These are phyloP conservation scores for Verticillium longisporum DNA, from an alignment of 2,329 filamentous ascomycete species.

Conservation along the genomic window DNA sequence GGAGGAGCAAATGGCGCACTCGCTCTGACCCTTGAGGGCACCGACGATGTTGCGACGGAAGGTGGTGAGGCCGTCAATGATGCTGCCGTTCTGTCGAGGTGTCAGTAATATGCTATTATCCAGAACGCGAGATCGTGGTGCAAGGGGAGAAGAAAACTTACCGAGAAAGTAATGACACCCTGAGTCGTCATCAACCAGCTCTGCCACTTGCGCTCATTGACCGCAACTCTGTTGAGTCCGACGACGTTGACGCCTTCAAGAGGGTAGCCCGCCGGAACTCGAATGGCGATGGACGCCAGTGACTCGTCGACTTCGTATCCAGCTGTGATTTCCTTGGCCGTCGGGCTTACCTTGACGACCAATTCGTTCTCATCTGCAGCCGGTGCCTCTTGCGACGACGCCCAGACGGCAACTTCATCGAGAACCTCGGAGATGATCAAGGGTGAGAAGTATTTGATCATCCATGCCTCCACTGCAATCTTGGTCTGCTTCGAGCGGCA, in stretches of 20 bases:
- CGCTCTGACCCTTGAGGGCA: constrained; percentile 83
- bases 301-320: constrained; percentile 86
- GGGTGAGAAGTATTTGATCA: constrained; percentile 73
- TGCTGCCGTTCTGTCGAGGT: constrained; percentile 58
- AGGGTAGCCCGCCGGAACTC: constrained; percentile 74
- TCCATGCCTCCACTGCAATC: constrained; percentile 76
- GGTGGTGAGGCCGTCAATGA: constrained; percentile 78
- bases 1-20: constrained; percentile 96
- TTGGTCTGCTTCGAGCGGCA: constrained; percentile 76
- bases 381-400: constrained; percentile 40
- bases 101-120: background rate
- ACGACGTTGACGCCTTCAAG: constrained; percentile 71
- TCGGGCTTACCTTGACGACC: constrained; percentile 62
- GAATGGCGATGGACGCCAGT: constrained; percentile 74
- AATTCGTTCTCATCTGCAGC: constrained; percentile 49
- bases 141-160: constrained; percentile 23
- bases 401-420: constrained; percentile 63
- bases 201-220: constrained; percentile 88
- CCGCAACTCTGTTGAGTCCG: constrained; percentile 75
- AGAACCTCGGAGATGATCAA: constrained; percentile 60
- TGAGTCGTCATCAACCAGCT: constrained; percentile 84
- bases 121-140: background rate
- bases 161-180: constrained; percentile 85
- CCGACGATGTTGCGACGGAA: constrained; percentile 85
- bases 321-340: constrained; percentile 70